Percentiles rank a stretch among this genome's conserved stretches.
phyloP scores from a whole-genome alignment of 495 filamentous ascomycete species.

The Podospora anserina region DNA sequence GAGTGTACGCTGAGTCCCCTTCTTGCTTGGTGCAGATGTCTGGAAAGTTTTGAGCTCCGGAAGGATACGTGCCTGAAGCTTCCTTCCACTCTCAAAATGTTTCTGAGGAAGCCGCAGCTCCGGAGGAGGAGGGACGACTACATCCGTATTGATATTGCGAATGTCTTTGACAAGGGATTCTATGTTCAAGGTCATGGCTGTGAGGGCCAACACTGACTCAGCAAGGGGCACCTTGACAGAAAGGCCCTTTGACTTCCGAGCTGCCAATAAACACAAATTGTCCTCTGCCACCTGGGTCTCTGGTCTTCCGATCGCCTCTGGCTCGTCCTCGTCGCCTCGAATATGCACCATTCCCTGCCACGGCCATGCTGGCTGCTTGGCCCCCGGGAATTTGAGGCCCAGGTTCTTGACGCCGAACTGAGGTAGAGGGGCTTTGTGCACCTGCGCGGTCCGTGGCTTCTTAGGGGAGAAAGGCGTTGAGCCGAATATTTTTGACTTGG shows the following conservation, averaged over 20 bases:
- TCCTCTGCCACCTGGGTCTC: neutral
- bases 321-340: slow-evolving; percentile 33
- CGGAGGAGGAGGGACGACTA: slow-evolving; percentile 37
- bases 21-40: slow-evolving; percentile 13
- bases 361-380: slow-evolving; percentile 66
- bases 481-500: slow-evolving; percentile 34
- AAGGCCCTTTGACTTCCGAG: slow-evolving; percentile 51
- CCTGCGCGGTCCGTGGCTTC: slow-evolving; percentile 20
- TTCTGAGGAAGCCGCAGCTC: slow-evolving; percentile 48
- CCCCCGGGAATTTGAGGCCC: slow-evolving; percentile 55
- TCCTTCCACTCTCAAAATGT: slow-evolving; percentile 49
- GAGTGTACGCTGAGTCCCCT: slow-evolving; percentile 9
- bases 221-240: slow-evolving; percentile 37
- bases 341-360: slow-evolving; percentile 61
- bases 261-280: slow-evolving; percentile 1
- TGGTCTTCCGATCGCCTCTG: neutral
- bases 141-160: slow-evolving; percentile 35
- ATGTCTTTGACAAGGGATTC: slow-evolving; percentile 22
- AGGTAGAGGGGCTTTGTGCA: slow-evolving; percentile 25
- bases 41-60: slow-evolving; percentile 32
- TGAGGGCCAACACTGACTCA: slow-evolving; percentile 45
- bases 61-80: slow-evolving; percentile 42
- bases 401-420: slow-evolving; percentile 33
- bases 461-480: slow-evolving; percentile 36
- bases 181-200: slow-evolving; percentile 37